Percentiles rank a stretch among this genome's conserved stretches.
Conservation (phyloP, 352 stramenopile genomes). For the Globisporangium polare region DNA sequence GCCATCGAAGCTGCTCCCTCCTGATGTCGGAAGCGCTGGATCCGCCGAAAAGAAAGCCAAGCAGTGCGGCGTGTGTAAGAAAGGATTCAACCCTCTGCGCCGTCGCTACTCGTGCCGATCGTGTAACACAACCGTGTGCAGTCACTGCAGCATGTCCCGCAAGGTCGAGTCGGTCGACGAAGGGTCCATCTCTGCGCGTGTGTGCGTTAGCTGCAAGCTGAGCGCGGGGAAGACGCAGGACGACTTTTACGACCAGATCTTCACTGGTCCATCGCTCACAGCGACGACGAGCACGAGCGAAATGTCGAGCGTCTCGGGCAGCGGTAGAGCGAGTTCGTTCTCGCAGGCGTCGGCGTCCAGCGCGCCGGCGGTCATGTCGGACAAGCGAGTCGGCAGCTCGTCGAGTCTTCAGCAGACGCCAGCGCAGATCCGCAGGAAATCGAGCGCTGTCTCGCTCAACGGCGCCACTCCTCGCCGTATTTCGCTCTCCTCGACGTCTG, state of each 20-base stretch:
- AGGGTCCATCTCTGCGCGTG: slow-evolving; percentile 51
- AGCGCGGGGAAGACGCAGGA: slow-evolving; percentile 60
- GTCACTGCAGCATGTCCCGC: slow-evolving; percentile 66
- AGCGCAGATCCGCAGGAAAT: slow-evolving; percentile 44
- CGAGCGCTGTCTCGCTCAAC: slow-evolving; percentile 38
- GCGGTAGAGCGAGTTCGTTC: slow-evolving; percentile 41
- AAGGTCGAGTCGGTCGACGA: slow-evolving; percentile 53
- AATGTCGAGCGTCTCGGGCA: slow-evolving; percentile 21
- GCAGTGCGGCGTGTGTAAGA: slow-evolving; percentile 75
- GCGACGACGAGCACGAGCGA: slow-evolving; percentile 15
- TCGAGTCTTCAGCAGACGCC: slow-evolving; percentile 23
- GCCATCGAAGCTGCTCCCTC: slow-evolving; percentile 1
- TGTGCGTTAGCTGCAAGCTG: slow-evolving; percentile 83
- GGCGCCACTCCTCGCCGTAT: slow-evolving; percentile 19
- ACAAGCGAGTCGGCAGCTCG: slow-evolving; percentile 33
- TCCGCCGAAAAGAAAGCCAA: slow-evolving; percentile 52
- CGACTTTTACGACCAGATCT: slow-evolving; percentile 82
- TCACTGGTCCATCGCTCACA: slow-evolving; percentile 39
- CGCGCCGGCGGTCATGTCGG: slow-evolving; percentile 19
- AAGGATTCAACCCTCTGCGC: slow-evolving; percentile 75
- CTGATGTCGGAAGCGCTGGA: slow-evolving; percentile 8
- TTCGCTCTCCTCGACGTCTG: slow-evolving; percentile 13
- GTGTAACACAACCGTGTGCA: slow-evolving; percentile 72
- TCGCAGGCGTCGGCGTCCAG: slow-evolving; percentile 38
- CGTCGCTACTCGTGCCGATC: slow-evolving; percentile 72